phyloP scores from a whole-genome alignment of 2,329 filamentous ascomycete species.

The Alternaria metachromatica region DNA sequence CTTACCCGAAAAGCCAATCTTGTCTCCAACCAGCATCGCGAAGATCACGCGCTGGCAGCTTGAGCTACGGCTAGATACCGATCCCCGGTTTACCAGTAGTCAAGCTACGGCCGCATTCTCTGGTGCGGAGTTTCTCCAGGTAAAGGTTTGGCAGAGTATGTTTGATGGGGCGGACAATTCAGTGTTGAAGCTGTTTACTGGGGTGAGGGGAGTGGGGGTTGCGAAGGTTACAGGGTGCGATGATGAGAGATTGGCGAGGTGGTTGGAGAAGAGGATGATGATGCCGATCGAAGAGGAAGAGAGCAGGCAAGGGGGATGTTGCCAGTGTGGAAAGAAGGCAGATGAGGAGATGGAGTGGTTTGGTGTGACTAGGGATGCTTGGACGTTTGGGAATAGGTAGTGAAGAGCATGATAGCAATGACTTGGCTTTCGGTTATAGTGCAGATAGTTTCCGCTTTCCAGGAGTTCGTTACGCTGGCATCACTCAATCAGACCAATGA shows the following conservation, averaged over 20 bases:
- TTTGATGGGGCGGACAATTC: constrained; percentile 49
- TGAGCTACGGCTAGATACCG: constrained; percentile 57
- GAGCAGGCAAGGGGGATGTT: constrained; percentile 36
- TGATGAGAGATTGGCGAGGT: constrained; percentile 51
- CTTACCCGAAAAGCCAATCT: constrained; percentile 46
- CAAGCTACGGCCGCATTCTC: constrained; percentile 54
- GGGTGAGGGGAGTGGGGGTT: constrained; percentile 54
- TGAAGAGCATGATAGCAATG: background rate
- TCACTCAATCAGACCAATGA: too few species aligned
- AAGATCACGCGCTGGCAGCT: constrained; percentile 56
- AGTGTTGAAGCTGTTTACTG: constrained; percentile 55
- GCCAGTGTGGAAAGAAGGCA: constrained; percentile 22
- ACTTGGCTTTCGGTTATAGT: too few species aligned
- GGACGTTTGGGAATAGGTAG: constrained; percentile 31
- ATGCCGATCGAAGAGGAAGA: constrained; percentile 28
- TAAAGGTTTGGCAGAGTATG: constrained; percentile 57
- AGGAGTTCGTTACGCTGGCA: background rate
- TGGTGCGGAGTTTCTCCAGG: constrained; percentile 54
- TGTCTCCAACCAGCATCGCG: constrained; percentile 32
- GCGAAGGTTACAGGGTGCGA: constrained; percentile 54
- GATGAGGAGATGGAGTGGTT: constrained; percentile 19
- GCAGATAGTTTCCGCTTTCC: too few species aligned
- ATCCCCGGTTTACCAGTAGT: constrained; percentile 53
- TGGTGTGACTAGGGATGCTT: constrained; percentile 21
- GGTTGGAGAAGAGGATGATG: constrained; percentile 57